These are phyloP conservation scores for Phaffomyces antillensis DNA, from an alignment of 805 yeast species.

Conservation along the genomic window DNA sequence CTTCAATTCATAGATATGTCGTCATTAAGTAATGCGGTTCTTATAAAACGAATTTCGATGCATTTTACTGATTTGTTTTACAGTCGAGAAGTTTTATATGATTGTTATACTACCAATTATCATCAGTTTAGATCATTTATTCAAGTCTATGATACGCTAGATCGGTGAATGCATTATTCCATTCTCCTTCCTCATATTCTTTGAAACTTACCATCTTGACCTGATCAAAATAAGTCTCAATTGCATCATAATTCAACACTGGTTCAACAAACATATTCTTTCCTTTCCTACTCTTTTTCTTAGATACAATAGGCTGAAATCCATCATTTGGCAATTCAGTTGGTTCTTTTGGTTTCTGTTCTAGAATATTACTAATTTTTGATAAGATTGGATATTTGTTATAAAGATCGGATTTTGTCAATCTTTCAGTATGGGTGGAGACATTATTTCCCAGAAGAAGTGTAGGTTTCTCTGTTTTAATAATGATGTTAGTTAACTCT, in stretches of 20 bases:
- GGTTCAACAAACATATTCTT: slow-evolving; percentile 22
- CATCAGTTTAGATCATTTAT: neutral
- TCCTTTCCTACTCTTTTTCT: slow-evolving; percentile 21
- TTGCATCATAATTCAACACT: slow-evolving; percentile 26
- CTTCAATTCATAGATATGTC: no score
- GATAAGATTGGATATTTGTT: slow-evolving; percentile 39
- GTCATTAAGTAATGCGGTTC: no score
- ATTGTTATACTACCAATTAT: no score
- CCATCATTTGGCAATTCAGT: slow-evolving; percentile 7
- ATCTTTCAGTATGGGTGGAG: slow-evolving; percentile 46
- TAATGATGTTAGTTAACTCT: slow-evolving; percentile 36
- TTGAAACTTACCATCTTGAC: slow-evolving; percentile 19
- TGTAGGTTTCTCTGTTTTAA: slow-evolving; percentile 29
- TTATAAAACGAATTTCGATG: neutral
- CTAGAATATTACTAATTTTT: slow-evolving; percentile 24
- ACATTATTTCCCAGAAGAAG: slow-evolving; percentile 45
- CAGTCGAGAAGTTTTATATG: no score
- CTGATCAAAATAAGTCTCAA: slow-evolving; percentile 26
- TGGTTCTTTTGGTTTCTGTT: neutral
- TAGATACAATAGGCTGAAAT: slow-evolving; percentile 10
- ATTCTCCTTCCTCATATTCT: slow-evolving; percentile 28
- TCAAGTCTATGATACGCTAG: slow-evolving; percentile 34
- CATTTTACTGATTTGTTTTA: neutral
- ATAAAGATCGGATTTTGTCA: slow-evolving; percentile 34
- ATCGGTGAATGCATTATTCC: slow-evolving; percentile 50